These are phyloP conservation scores for Aquilaria sinensis DNA, from an alignment of 345 rosid species.

Conservation along the genomic window DNA sequence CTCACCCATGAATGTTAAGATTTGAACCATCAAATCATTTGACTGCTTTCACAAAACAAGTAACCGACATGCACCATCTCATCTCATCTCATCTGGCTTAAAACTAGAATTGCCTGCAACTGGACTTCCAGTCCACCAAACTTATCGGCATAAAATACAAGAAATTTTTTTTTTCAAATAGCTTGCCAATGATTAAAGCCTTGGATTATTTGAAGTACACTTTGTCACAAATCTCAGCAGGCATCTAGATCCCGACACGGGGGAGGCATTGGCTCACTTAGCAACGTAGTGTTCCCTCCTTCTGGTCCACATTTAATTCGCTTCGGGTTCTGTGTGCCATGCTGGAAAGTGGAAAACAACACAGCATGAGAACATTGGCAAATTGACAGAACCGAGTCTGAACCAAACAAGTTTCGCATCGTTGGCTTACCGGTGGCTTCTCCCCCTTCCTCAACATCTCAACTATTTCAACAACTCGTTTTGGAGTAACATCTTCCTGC, in stretches of 20 bases:
- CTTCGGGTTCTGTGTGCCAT: slow-evolving; percentile 86
- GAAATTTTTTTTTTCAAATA: background rate
- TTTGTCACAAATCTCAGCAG: slow-evolving; percentile 39
- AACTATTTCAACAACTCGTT: slow-evolving; percentile 85
- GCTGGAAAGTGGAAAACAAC: slow-evolving; percentile 35
- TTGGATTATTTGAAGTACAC: slow-evolving; percentile 39
- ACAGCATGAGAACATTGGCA: background rate
- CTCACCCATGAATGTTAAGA: too few relatives aligned
- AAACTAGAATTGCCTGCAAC: slow-evolving; percentile 13
- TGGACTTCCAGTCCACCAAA: slow-evolving; percentile 16
- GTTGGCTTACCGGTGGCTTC: slow-evolving; percentile 69
- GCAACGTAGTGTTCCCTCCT: slow-evolving; percentile 88
- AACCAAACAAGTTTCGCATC: background rate
- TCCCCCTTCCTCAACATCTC: slow-evolving; percentile 86
- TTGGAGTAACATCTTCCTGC: slow-evolving; percentile 94
- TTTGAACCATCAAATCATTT: too few relatives aligned
- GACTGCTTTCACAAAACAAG: too few relatives aligned
- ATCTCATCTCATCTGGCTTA: slow-evolving; percentile 14
- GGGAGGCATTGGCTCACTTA: slow-evolving; percentile 78
- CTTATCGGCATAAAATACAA: slow-evolving; percentile 19
- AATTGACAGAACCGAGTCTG: background rate
- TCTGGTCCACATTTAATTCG: slow-evolving; percentile 88
- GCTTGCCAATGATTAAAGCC: slow-evolving; percentile 20
- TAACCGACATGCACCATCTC: slow-evolving; percentile 8
- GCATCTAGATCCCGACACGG: slow-evolving; percentile 91